Evolutionary conservation across 176 grass and related monocot species (phyloP).

Genomic region (Oryza nivara): DNA sequence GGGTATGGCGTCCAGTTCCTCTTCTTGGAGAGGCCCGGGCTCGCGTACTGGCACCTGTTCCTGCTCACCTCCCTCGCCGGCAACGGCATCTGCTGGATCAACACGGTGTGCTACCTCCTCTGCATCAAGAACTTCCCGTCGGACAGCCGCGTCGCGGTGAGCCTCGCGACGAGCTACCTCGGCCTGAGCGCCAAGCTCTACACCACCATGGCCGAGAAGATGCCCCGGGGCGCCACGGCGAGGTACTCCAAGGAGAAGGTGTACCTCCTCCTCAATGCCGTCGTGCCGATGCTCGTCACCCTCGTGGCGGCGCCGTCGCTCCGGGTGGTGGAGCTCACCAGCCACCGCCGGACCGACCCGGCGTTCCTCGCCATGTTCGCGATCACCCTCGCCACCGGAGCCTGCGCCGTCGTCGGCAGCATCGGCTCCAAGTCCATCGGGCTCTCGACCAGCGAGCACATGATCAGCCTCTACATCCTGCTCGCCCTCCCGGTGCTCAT

Average conservation of each 20-base stretch:
- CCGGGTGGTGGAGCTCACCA: slow-evolving; percentile 47
- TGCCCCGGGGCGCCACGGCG: neutral
- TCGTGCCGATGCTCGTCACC: slow-evolving; percentile 65
- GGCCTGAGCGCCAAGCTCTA: slow-evolving; percentile 93
- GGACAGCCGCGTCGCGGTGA: slow-evolving; percentile 74
- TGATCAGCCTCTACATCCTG: slow-evolving; percentile 65
- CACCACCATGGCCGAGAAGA: slow-evolving; percentile 55
- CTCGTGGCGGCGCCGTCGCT: slow-evolving; percentile 57
- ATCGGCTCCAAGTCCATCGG: slow-evolving; percentile 55
- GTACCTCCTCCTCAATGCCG: slow-evolving; percentile 90
- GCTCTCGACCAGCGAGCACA: slow-evolving; percentile 53
- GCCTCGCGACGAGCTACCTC: slow-evolving; percentile 86
- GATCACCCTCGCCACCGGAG: slow-evolving; percentile 82
- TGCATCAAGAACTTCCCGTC: slow-evolving; percentile 85
- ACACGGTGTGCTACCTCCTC: slow-evolving; percentile 93
- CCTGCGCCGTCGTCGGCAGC: slow-evolving; percentile 71
- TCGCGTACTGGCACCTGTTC: slow-evolving; percentile 86
- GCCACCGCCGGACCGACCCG: neutral
- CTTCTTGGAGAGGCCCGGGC: slow-evolving; percentile 55
- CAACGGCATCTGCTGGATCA: slow-evolving; percentile 98
- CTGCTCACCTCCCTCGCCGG: slow-evolving; percentile 81
- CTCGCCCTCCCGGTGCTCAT: slow-evolving; percentile 68
- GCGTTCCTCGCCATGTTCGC: slow-evolving; percentile 80
- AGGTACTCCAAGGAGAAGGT: slow-evolving; percentile 45
- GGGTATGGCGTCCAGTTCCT: slow-evolving; percentile 91